Evolutionary conservation across 768 basidiomycete species (phyloP).

Genomic region (Gloeophyllum trabeum): DNA sequence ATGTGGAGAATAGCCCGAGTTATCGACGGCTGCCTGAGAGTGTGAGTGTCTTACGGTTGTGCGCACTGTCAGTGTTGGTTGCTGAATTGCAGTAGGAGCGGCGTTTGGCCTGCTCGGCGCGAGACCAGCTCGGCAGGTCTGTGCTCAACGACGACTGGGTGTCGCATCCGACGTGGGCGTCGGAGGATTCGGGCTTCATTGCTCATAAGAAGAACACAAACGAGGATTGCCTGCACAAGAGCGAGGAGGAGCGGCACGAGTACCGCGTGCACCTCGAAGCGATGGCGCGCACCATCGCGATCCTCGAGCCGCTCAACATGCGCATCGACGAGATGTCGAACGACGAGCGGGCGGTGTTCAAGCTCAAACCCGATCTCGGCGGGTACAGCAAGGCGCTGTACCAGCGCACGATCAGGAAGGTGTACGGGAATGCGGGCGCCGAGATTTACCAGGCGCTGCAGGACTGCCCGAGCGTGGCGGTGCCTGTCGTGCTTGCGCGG

Average conservation of each 20-base stretch:
- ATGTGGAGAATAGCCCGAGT: conserved; percentile 85
- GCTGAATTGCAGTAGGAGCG: conserved; percentile 60
- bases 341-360: conserved; percentile 76
- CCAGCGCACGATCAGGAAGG: conserved; percentile 86
- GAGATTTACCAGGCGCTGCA: conserved; percentile 84
- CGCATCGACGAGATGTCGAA: conserved; percentile 83
- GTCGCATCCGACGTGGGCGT: conserved; percentile 96
- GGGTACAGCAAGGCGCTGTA: conserved; percentile 81
- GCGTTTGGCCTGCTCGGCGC: conserved; percentile 82
- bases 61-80: conserved; percentile 4
- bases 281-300: conserved; percentile 78
- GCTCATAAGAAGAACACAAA: conserved; percentile 95
- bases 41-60: conserved; percentile 34
- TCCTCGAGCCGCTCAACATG: conserved; percentile 78
- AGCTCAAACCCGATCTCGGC: conserved; percentile 81
- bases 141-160: conserved; percentile 98
- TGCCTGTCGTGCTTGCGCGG: conserved; percentile 83
- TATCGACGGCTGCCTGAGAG: conserved; percentile 83
- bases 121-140: conserved; percentile 89
- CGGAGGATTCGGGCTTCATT: conserved; percentile 89
- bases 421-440: conserved; percentile 74
- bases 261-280: conserved; percentile 94
- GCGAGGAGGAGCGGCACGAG: conserved; percentile 97
- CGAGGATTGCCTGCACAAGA: conserved; percentile 92
- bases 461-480: conserved; percentile 81